Base-by-base conservation (phyloP, 2,329 filamentous ascomycete genomes). In the Scytalidium sp. region DNA sequence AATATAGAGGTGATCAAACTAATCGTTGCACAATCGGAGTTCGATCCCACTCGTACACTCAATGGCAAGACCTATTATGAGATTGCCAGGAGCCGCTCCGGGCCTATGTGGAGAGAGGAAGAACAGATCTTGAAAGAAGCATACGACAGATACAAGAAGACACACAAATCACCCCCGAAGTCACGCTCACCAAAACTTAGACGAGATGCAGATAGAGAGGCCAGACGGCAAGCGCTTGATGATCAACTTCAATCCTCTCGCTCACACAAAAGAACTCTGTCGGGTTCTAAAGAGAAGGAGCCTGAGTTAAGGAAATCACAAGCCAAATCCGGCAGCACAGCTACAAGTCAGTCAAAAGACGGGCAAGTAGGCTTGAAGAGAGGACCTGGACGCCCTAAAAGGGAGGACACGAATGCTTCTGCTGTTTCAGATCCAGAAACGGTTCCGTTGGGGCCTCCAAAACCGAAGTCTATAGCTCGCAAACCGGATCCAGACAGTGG, bases 41-140 rank as follows among this genome's bases (percentile, higher is more conserved):
- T 97, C 64, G 86, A 99, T 60, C 92, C 94, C 0, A 90, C 89
- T 1, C 83, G 87, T 50, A 76, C 74, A 23, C 85, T 84, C 58
- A 84, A 85, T 58, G 89, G 89, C 19, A 83, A 88, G 60, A 86
- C 88, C 0, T 99, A 97, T 67, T 88, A 84, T 61, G 91, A 99
- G 56, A 84, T 97, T 53, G 90, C 94, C 2, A 82, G 87, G 59
- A 84, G 90, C 43, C 84, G 90, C 39, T 84, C 85, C 57, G 93
- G 94, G 0, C 89, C 92, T 7, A 87, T 90, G 52, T 97, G 92
- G 90, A 86, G 93, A 65, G 85, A 93, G 54, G 94, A 99, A 66
- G 85, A 88, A 56, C 81, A 90, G 41, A 74, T 95, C 49, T 69
- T 99, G 44, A 92, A 92, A 65, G 79, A 84, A 36, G 82, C 87